phyloP scores from a whole-genome alignment of 2,329 filamentous ascomycete species.

The Trichothecium sympodiale region DNA sequence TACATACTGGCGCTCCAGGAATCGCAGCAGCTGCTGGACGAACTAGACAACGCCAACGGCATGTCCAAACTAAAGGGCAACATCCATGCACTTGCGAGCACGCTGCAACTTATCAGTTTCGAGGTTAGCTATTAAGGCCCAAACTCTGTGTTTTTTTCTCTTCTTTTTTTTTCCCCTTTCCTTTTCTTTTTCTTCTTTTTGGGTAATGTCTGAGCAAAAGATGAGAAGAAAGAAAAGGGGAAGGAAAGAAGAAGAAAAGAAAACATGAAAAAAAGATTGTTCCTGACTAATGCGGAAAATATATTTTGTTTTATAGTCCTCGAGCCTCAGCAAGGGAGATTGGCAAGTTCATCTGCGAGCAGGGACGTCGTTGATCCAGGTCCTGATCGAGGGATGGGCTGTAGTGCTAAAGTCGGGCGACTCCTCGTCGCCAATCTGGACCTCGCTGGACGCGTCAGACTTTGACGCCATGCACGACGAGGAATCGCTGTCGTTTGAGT shows the following conservation, averaged over 20 bases:
- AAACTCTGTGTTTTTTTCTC: neutral
- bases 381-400: constrained; percentile 1
- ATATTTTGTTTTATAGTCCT: constrained; percentile 2
- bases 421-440: constrained; percentile 1
- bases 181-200: neutral
- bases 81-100: constrained; percentile 3
- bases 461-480: constrained; percentile 2
- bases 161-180: no score
- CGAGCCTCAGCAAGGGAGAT: constrained; percentile 2
- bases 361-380: constrained; percentile 1
- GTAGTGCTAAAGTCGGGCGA: constrained; percentile 1
- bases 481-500: constrained; percentile 1
- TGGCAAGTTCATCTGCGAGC: constrained; percentile 4
- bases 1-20: constrained; percentile 3
- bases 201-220: no score
- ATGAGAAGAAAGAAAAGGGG: no score
- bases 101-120: constrained; percentile 3
- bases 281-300: no score
- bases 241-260: no score
- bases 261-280: no score
- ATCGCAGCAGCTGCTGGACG: constrained; percentile 3
- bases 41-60: neutral
- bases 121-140: constrained; percentile 1
- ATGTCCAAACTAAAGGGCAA: constrained; percentile 3
- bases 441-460: neutral